Percentiles rank a stretch among this genome's conserved stretches.
Evolutionary conservation across 2,329 filamentous ascomycete species (phyloP).

Genomic region (Chaetomium globosum): DNA sequence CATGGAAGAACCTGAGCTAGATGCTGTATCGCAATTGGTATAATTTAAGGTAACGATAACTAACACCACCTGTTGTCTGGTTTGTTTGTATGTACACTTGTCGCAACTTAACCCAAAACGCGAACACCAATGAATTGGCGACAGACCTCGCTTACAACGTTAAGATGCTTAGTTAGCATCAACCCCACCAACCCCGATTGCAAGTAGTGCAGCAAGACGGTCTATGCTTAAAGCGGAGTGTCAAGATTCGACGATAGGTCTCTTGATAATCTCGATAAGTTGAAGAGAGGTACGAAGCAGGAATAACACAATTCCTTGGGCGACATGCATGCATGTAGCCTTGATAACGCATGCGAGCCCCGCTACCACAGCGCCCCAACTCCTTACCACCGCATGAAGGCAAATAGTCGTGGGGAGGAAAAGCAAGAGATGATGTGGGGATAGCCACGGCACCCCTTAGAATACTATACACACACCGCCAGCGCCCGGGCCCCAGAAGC

Average conservation of each 20-base stretch:
- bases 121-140: not conserved
- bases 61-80: not conserved
- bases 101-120: conserved; percentile 1
- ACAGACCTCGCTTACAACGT: not conserved
- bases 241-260: not conserved
- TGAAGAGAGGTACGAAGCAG: not conserved
- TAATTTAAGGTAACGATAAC: not conserved
- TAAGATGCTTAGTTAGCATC: not conserved
- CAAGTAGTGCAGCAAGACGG: not conserved
- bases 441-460: not conserved
- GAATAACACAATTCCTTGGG: not conserved
- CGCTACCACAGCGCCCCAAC: conserved; percentile 3
- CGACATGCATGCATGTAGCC: not conserved
- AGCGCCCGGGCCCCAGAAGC: not conserved
- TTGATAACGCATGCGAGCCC: not conserved
- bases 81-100: not conserved
- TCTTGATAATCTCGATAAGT: not conserved
- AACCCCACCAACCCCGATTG: not conserved
- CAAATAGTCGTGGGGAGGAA: not conserved
- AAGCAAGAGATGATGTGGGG: not conserved
- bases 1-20: not conserved
- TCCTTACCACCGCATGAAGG: not conserved
- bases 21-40: not conserved
- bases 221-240: not conserved
- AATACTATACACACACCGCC: conserved; percentile 14